Evolutionary conservation across 73 alveolate genomes (phyloP), one percentile per base, ranked within the genome.

Genomic region (Stentor roeselii): DNA sequence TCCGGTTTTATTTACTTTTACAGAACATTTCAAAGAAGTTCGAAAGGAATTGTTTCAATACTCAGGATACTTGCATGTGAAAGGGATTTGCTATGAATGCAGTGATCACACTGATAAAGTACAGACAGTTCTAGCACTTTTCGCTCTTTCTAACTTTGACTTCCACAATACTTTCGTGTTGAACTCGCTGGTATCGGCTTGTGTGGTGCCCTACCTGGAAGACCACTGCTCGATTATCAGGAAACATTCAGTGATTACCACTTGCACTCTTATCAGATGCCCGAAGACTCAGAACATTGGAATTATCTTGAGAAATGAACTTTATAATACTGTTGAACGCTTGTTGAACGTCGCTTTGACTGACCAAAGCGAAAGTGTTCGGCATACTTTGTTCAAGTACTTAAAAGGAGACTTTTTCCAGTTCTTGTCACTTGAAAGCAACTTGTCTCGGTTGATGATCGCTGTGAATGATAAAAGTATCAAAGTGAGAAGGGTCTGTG

Each of bases 281-380:
- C 74, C 74, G 2, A 76, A 76, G n/a, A 40, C 39, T 2, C n/a
- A 27, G 15, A 80, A 85, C 11, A 91, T 91, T 38, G 91, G 91
- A 6, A 89, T 89, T 6, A 75, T 91, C 87, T 87, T 84, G 40
- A 85, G 93, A 59, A 75, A 78, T 14, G 91, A 88, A 40, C 80
- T 67, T 39, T 75, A 89, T 37, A 86, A 89, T 15, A 89, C 90
- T 37, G 90, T 91, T 6, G 89, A 91, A 59, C 86, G 86, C 59
- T 83, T 91, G 83, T 89, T 91, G 37, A 86, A 76, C 27, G 92
- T 91, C 34, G 96, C 96, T 1, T 84, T 92, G 0, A 86, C 94
- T 2, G 96, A 91, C 50, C 80, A 82, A 37, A 88, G 88, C 82
- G 90, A 88, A 60, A 60, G 92, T 38, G 91, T 91, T 75, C 75